Evolutionary conservation across 345 rosid species (phyloP).

Genomic region (Rhodomyrtus tomentosa): DNA sequence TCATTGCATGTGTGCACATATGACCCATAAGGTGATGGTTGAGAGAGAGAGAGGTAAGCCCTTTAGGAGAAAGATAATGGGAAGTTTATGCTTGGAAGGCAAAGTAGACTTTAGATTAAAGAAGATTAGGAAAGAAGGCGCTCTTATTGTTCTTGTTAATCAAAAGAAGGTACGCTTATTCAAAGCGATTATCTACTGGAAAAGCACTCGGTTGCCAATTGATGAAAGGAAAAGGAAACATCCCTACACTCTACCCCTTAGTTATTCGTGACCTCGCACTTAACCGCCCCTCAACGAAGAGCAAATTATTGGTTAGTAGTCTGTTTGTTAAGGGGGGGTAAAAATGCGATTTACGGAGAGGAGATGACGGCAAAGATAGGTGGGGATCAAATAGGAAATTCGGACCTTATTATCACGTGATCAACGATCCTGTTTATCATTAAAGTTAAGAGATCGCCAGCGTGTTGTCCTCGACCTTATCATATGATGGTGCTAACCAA

Average conservation of each 20-base stretch:
- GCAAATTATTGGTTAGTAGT: too few species aligned
- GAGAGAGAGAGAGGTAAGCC: background rate
- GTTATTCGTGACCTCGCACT: background rate
- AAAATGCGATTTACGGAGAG: too few species aligned
- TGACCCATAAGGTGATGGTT: background rate
- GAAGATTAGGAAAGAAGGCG: background rate
- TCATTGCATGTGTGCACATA: constrained; percentile 2
- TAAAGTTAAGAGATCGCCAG: background rate
- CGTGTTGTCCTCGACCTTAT: background rate
- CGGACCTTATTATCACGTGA: background rate
- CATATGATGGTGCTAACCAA: background rate
- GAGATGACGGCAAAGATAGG: too few species aligned
- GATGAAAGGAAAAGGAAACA: background rate
- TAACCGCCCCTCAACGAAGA: background rate
- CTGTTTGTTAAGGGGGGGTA: too few species aligned
- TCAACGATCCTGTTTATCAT: background rate
- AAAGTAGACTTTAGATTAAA: background rate
- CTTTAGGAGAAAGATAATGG: background rate
- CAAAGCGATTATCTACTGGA: background rate
- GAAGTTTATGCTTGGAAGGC: constrained; percentile 4
- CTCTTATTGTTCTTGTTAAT: background rate
- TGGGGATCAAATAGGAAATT: background rate
- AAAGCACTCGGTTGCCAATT: background rate
- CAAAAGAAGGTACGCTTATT: background rate
- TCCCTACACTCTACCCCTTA: background rate